Base-by-base conservation (phyloP, 305 asterid species). In the Andrographis paniculata region DNA sequence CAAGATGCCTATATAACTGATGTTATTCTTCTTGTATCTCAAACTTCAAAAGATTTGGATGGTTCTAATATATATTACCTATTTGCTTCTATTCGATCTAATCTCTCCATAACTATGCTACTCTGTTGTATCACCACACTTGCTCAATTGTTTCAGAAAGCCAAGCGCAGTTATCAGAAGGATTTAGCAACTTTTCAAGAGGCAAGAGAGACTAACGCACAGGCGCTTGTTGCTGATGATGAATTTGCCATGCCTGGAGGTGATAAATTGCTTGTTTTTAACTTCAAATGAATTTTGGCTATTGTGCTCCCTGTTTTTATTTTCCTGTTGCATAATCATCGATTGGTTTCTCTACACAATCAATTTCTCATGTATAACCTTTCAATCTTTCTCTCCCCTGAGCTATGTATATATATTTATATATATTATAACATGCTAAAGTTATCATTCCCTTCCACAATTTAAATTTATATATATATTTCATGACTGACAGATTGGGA, bases 121-220 rank as follows among this genome's bases (percentile, higher is more conserved):
- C 7, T 27, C 47, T 15, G 10, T 28, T 49, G 14, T 63, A 55
- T 50, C 45, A 2, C 60, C 21, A 24, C 28, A 42, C 14, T 22
- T 48, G n/a, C 21, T 24, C 23, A 50, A 21, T 10, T 60, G 12
- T 74, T 15, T 55, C 83, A 89, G 99, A 91, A 80, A 86, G 99
- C 99, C 31, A 71, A 72, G 5, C 88, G 80, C 58, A 86, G 99
- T 66, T 91, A 86, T 65, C 85, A 91, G 63, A 83, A 86, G 75
- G 99, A 91, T 47, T 28, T 91, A 58, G 84, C 84, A 48, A 72
- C 76, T 71, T 79, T 77, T 55, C 64, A 19, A 59, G 85, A 88
- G 65, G 84, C 92, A 42, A 75, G 81, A 57, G 80, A 78, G 42
- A 65, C 79, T 35, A 87, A 86, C 58, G 70, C 76, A 15, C 74